These are phyloP conservation scores for Macrophomina tecta DNA, from an alignment of 2,329 filamentous ascomycete genomes.

Conservation along the genomic window DNA sequence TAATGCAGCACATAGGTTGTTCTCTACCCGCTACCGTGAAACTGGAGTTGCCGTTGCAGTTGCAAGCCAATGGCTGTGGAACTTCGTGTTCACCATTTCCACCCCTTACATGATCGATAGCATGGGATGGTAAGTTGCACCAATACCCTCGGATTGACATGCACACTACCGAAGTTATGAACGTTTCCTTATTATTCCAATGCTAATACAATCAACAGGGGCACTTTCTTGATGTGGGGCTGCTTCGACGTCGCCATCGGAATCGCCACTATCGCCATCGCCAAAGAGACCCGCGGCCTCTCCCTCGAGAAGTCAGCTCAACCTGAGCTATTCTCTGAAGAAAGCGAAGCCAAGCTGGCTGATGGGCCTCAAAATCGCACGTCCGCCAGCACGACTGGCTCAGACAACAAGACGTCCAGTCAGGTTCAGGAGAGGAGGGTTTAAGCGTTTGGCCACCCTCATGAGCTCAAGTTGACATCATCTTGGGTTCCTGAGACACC, in stretches of 20 bases:
- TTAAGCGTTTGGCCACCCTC: no score
- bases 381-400: background rate
- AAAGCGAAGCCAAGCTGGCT: background rate
- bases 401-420: background rate
- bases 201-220: constrained; percentile 11
- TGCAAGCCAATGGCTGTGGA: constrained; percentile 58
- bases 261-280: constrained; percentile 45
- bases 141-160: no score
- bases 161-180: no score
- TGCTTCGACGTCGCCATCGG: constrained; percentile 53
- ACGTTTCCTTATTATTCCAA: background rate
- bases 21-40: constrained; percentile 58
- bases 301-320: constrained; percentile 45
- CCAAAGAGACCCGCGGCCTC: constrained; percentile 46
- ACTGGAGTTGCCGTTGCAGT: constrained; percentile 58
- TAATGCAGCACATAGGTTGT: constrained; percentile 45
- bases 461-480: no score
- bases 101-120: constrained; percentile 59
- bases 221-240: constrained; percentile 54
- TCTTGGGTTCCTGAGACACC: no score
- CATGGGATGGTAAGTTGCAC: constrained; percentile 49
- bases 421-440: background rate
- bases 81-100: constrained; percentile 57
- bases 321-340: constrained; percentile 14
- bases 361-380: background rate